These are phyloP conservation scores for Papilionanthe hybrid DNA, from an alignment of 116 monocot genomes.

Conservation along the genomic window DNA sequence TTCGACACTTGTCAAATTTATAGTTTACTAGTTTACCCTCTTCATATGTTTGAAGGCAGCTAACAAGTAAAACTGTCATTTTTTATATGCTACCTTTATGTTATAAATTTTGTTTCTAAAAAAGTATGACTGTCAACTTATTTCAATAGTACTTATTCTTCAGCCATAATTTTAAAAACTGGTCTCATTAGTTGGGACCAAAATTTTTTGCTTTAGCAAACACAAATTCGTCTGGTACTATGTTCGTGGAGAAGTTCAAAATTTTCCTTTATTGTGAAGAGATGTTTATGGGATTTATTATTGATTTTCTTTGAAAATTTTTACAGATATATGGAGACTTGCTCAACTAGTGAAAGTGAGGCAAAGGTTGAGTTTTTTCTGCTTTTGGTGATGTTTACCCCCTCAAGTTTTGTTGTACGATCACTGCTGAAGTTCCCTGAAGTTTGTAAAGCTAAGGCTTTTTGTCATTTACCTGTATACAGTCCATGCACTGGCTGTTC, in stretches of 20 bases:
- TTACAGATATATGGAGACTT: slow-evolving; percentile 83
- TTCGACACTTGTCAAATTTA: background rate
- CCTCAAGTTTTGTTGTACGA: background rate
- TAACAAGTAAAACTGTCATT: background rate
- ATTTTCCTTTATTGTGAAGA: background rate
- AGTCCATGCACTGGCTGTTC: no score
- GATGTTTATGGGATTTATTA: background rate
- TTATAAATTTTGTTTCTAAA: background rate
- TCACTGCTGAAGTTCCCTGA: background rate
- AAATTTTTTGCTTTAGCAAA: background rate
- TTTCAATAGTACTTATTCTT: background rate
- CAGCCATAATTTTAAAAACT: background rate
- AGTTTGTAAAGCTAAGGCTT: background rate
- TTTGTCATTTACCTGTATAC: background rate
- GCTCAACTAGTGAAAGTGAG: slow-evolving; percentile 89
- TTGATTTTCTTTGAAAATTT: background rate
- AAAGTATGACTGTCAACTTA: no score
- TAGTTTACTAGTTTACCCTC: background rate
- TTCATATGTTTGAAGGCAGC: background rate
- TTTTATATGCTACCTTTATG: background rate
- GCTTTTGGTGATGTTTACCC: background rate
- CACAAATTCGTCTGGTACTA: background rate
- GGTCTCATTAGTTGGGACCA: background rate
- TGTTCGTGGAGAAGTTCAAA: background rate
- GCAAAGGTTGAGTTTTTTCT: slow-evolving; percentile 58